These are phyloP conservation scores for Fusarium devonianum DNA, from an alignment of 2,329 filamentous ascomycete genomes.

Conservation along the genomic window DNA sequence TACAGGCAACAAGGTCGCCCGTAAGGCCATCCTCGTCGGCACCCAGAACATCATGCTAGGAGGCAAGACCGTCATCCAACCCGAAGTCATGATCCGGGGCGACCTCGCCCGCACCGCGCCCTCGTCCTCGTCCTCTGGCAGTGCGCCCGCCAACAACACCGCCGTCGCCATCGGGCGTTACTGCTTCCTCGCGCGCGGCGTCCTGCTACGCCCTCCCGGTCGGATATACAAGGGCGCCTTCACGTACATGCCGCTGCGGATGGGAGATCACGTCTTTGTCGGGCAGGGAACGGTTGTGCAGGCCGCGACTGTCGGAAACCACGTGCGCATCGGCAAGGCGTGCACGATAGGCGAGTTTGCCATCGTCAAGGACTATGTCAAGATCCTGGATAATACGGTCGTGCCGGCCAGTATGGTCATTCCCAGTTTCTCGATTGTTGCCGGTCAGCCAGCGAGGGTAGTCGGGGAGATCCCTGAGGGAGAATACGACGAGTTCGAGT, in stretches of 20 bases:
- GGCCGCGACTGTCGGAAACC: conserved; percentile 81
- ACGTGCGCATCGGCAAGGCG: conserved; percentile 83
- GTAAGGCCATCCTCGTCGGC: conserved; percentile 88
- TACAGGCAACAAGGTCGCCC: conserved; percentile 97
- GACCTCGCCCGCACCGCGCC: conserved; percentile 74
- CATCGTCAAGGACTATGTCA: conserved; percentile 92
- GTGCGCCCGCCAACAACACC: conserved; percentile 60
- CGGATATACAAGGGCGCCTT: conserved; percentile 80
- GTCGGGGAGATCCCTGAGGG: conserved; percentile 83
- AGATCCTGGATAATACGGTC: conserved; percentile 83
- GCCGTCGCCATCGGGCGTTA: conserved; percentile 91
- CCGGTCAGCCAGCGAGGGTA: conserved; percentile 78
- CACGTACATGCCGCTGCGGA: conserved; percentile 87
- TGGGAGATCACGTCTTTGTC: conserved; percentile 94
- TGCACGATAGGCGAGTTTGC: conserved; percentile 85
- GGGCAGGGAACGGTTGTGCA: conserved; percentile 79
- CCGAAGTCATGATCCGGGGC: conserved; percentile 91
- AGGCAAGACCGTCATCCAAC: conserved; percentile 94
- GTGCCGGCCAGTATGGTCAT: conserved; percentile 90
- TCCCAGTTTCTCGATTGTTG: conserved; percentile 91
- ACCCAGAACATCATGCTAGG: conserved; percentile 98
- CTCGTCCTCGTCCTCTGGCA: conserved; percentile 49
- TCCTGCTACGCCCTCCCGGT: conserved; percentile 82
- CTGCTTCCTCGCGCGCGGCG: conserved; percentile 83
- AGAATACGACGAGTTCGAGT: conserved; percentile 68